Evolutionary conservation across 768 basidiomycete species (phyloP), one percentile per base, ranked within the genome.

Genomic region (Lentinus brumalis): DNA sequence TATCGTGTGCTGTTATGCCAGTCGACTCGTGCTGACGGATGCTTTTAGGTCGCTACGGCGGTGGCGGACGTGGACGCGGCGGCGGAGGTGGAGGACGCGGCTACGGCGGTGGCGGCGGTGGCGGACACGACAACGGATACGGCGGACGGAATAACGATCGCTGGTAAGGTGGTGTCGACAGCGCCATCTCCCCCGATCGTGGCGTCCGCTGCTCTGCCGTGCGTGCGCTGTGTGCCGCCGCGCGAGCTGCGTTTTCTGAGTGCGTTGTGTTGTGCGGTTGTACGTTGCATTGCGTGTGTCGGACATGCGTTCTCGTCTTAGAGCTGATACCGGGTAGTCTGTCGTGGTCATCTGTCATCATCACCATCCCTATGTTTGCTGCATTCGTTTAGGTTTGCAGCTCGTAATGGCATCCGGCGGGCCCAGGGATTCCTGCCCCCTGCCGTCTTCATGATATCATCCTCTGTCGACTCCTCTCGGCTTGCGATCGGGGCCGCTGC

Each of bases 41-140:
- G 11, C 26, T 44, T 12, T 63, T 0, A 92, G 89, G 81, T 65
- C 88, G 91, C 30, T 91, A 86, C 68, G 75, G 79, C 31, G 74
- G 81, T 21, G 77, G 79, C 53, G 79, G 75, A 41, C 66, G 70
- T 26, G 70, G 70, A 16, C 63, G 75, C 47, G 74, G 77, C 9
- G 71, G 75, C 50, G 76, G 79, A n/a, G 79, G 76, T 18, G 78
- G 81, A 32, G 79, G 82, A 6, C 77, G 82, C 2, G 75, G 79
- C 42, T 73, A 76, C 51, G 74, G 76, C 32, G 74, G 78, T 30
- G 73, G 75, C 54, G 74, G 78, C 26, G 74, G 76, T 53, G 74
- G 82, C 18, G 77, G 78, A 5, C 75, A 79, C 39, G 81, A 76
- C 59, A 72, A 64, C 60, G 74, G 81, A 63, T 78, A 80, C 69